phyloP scores from a whole-genome alignment of 2,329 filamentous ascomycete genomes.

The Fusarium coffeatum region DNA sequence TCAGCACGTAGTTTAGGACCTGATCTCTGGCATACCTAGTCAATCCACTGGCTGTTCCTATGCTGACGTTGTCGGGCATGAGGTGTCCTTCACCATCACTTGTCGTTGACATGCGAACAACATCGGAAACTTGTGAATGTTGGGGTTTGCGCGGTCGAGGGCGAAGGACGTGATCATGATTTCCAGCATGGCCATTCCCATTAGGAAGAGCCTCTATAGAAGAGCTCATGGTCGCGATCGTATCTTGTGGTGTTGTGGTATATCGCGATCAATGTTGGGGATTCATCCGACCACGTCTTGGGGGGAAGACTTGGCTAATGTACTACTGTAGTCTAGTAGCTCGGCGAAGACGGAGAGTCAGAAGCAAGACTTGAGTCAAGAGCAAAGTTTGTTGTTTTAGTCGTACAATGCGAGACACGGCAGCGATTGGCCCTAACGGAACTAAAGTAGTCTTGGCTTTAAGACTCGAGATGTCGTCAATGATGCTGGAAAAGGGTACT shows the following conservation, averaged over 20 bases:
- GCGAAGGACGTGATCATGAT: slow-evolving; percentile 59
- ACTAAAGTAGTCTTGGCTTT: slow-evolving; percentile 3
- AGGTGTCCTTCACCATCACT: slow-evolving; percentile 52
- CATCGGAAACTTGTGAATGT: slow-evolving; percentile 60
- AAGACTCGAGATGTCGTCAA: slow-evolving; percentile 20
- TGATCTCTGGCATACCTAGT: slow-evolving; percentile 55
- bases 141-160: slow-evolving; percentile 63
- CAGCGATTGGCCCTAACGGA: not conserved
- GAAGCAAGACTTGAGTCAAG: slow-evolving; percentile 12
- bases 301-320: not conserved
- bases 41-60: slow-evolving; percentile 52
- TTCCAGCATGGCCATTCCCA: slow-evolving; percentile 43
- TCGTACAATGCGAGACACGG: slow-evolving; percentile 20
- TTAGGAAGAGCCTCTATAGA: slow-evolving; percentile 46
- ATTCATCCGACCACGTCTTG: slow-evolving; percentile 13
- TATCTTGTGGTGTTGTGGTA: not conserved
- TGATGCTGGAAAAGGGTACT: not conserved
- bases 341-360: not conserved
- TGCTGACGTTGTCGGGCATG: slow-evolving; percentile 49
- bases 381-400: slow-evolving; percentile 13
- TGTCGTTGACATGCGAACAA: slow-evolving; percentile 53
- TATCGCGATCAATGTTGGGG: slow-evolving; percentile 17
- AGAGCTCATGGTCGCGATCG: slow-evolving; percentile 45
- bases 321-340: not conserved
- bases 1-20: not conserved